Percentiles rank a stretch among this genome's conserved stretches.
Conservation (phyloP, 2,329 filamentous ascomycete genomes). For the Aspergillus calidoustus region DNA sequence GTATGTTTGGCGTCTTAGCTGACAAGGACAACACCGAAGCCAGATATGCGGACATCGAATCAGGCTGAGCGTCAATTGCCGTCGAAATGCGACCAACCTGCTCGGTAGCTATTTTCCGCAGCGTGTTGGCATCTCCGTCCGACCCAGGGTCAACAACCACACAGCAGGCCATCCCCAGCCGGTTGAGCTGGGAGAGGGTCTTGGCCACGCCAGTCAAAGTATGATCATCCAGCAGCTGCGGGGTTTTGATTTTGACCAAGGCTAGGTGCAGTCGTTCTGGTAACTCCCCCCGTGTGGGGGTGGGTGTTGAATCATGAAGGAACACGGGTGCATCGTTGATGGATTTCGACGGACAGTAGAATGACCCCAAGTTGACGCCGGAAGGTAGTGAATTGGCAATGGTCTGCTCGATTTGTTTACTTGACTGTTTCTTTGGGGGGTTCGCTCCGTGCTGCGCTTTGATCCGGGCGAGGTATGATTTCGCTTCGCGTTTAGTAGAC, state of each 20-base stretch:
- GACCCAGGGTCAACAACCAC: conserved; percentile 76
- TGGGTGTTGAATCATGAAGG: conserved; percentile 55
- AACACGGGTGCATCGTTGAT: conserved; percentile 66
- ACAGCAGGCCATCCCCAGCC: conserved; percentile 79
- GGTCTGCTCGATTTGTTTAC: conserved; percentile 27
- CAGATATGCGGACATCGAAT: conserved; percentile 70
- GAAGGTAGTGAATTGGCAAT: conserved; percentile 32
- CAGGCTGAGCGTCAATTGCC: conserved; percentile 72
- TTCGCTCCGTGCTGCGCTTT: conserved; percentile 51
- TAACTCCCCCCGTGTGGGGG: conserved; percentile 41
- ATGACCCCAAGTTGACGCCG: conserved; percentile 64
- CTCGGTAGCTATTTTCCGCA: conserved; percentile 56
- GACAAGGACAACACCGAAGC: conserved; percentile 58
- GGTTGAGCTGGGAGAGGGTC: conserved; percentile 81
- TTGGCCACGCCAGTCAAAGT: conserved; percentile 76
- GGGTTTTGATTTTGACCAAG: conserved; percentile 79
- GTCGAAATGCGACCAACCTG: conserved; percentile 76
- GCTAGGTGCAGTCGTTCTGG: conserved; percentile 71
- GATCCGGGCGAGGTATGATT: conserved; percentile 88
- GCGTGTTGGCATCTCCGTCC: conserved; percentile 41
- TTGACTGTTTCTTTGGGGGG: conserved; percentile 38
- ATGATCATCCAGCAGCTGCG: conserved; percentile 70
- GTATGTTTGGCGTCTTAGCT: conserved; percentile 38
- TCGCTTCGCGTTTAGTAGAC: conserved; percentile 90
- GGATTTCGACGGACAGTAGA: conserved; percentile 63